A percentile compares a stretch with the other conserved stretches of the same genome.
Conservation (phyloP, 352 stramenopile species). For the Albugo laibachii region DNA sequence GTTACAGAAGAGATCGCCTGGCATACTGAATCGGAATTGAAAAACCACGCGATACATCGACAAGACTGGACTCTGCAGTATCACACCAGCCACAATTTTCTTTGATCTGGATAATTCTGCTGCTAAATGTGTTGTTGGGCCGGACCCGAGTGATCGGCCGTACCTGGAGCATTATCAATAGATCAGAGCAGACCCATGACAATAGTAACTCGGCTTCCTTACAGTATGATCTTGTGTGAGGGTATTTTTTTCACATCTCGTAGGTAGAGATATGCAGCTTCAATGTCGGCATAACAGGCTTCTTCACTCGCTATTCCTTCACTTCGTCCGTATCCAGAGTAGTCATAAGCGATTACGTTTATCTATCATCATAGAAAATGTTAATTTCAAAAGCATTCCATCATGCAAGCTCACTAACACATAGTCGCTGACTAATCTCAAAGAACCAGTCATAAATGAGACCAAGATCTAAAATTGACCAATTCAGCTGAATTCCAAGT, state of each 20-base stretch:
- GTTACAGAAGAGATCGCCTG: conserved; percentile 96
- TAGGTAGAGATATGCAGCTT: conserved; percentile 92
- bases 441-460: conserved; percentile 97
- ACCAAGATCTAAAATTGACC: conserved; percentile 62
- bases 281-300: conserved; percentile 88
- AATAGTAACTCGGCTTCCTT: conserved; percentile 12
- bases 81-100: conserved; percentile 86
- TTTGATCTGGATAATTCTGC: conserved; percentile 80
- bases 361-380: conserved; percentile 12
- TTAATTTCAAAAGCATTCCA: background rate
- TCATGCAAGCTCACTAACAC: conserved; percentile 13
- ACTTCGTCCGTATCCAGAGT: conserved; percentile 95
- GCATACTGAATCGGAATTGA: conserved; percentile 95
- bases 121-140: conserved; percentile 92
- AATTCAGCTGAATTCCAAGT: background rate
- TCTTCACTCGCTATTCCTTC: conserved; percentile 85
- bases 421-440: conserved; percentile 66
- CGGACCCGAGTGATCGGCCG: conserved; percentile 80
- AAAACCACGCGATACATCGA: conserved; percentile 96
- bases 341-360: conserved; percentile 88
- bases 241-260: conserved; percentile 81
- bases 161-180: conserved; percentile 26
- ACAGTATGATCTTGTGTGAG: conserved; percentile 90
- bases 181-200: background rate
- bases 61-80: conserved; percentile 91